These are phyloP conservation scores for Galerina sulciceps DNA, from an alignment of 768 basidiomycete genomes.

Conservation along the genomic window DNA sequence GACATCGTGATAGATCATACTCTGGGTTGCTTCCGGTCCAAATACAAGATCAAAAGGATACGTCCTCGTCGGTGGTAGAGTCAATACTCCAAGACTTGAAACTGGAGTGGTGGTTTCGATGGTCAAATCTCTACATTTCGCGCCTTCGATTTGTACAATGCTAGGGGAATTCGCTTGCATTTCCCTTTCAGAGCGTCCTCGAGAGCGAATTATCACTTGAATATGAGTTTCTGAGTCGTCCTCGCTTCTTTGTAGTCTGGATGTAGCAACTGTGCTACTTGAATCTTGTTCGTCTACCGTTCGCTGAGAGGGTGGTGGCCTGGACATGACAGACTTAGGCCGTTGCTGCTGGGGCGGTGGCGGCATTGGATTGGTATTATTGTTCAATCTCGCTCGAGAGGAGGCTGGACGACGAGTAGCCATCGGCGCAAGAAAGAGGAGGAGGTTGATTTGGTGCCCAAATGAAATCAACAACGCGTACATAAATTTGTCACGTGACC, in stretches of 20 bases:
- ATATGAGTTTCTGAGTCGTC: slow-evolving; percentile 82
- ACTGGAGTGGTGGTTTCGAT: slow-evolving; percentile 77
- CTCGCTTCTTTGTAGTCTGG: slow-evolving; percentile 23
- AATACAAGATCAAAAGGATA: slow-evolving; percentile 97
- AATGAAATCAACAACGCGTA: slow-evolving; percentile 21
- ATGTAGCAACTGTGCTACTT: neutral
- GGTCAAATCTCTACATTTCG: slow-evolving; percentile 75
- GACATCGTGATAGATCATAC: slow-evolving; percentile 91
- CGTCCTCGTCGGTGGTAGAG: slow-evolving; percentile 76
- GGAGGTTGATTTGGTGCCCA: neutral
- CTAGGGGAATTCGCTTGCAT: slow-evolving; percentile 85
- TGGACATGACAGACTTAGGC: slow-evolving; percentile 54
- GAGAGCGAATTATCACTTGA: slow-evolving; percentile 89
- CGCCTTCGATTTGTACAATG: slow-evolving; percentile 79
- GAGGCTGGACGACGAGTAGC: slow-evolving; percentile 63
- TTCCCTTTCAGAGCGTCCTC: slow-evolving; percentile 85
- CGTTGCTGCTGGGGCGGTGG: slow-evolving; percentile 42
- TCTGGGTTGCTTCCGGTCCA: slow-evolving; percentile 96
- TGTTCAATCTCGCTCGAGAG: slow-evolving; percentile 48
- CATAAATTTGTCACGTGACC: slow-evolving; percentile 17
- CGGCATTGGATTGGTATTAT: slow-evolving; percentile 26
- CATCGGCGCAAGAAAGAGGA: slow-evolving; percentile 42
- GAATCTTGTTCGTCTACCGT: slow-evolving; percentile 15
- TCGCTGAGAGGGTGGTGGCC: slow-evolving; percentile 35
- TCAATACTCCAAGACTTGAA: slow-evolving; percentile 74